Percentiles rank a stretch among this genome's conserved stretches.
phyloP scores from a whole-genome alignment of 148 eudicot species.

The Persicaria maculosa region DNA sequence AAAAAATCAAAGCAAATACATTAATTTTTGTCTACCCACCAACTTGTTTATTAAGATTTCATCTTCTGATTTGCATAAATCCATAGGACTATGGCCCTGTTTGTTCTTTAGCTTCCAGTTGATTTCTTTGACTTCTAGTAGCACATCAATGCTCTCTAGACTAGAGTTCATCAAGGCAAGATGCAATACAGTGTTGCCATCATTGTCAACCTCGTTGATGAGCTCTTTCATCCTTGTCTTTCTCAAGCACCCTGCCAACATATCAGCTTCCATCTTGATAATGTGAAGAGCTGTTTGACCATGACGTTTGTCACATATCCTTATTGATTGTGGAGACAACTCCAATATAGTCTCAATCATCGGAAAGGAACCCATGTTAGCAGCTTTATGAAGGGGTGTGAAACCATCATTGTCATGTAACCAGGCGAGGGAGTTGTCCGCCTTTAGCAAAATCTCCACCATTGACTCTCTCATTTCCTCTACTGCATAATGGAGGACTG shows the following conservation, averaged over 20 bases:
- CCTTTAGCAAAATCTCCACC: not conserved
- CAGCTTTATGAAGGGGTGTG: not conserved
- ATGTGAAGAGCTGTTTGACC: slow-evolving; percentile 1
- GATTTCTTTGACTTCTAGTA: not conserved
- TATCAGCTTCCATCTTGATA: not conserved
- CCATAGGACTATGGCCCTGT: not conserved
- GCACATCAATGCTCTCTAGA: not conserved
- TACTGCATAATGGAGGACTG: not conserved
- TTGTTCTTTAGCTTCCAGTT: not conserved
- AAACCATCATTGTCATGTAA: not conserved
- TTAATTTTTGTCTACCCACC: not conserved
- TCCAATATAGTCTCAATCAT: not conserved
- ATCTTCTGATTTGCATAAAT: not conserved
- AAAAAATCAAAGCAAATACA: too few relatives aligned
- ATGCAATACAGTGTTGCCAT: not conserved
- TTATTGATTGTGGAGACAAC: not conserved
- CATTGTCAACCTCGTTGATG: not conserved
- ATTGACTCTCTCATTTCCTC: not conserved
- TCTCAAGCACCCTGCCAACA: not conserved
- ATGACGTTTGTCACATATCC: not conserved
- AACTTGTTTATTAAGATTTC: not conserved
- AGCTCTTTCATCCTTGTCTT: not conserved
- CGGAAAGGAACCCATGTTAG: not conserved
- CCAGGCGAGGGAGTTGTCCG: not conserved
- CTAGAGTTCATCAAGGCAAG: not conserved